Percentiles rank a stretch among this genome's conserved stretches.
Conservation (phyloP, 192 early-diverging fungal species). For the Coemansia sp. region DNA sequence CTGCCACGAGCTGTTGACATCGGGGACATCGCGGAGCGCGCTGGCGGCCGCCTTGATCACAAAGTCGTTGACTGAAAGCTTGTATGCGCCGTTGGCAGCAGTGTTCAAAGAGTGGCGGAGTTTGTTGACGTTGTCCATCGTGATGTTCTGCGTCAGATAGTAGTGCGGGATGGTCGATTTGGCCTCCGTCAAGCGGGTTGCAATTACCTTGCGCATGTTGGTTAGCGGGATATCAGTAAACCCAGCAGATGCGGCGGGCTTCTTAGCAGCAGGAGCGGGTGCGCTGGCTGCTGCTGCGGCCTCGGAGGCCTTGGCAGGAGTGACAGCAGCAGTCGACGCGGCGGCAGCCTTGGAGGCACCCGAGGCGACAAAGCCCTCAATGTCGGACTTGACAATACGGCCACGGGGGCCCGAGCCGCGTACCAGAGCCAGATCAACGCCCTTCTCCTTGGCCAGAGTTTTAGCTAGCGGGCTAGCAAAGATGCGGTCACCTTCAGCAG, state of each 20-base stretch:
- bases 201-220: slow-evolving; percentile 84
- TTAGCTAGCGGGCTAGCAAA: slow-evolving; percentile 86
- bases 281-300: slow-evolving; percentile 8
- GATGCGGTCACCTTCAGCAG: slow-evolving; percentile 60
- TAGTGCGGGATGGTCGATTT: slow-evolving; percentile 78
- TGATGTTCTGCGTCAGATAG: slow-evolving; percentile 79
- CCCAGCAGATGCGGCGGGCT: slow-evolving; percentile 53
- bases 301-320: slow-evolving; percentile 14
- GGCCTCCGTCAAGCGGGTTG: slow-evolving; percentile 72
- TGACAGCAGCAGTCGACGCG: slow-evolving; percentile 37
- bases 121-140: slow-evolving; percentile 85
- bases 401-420: slow-evolving; percentile 87
- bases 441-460: slow-evolving; percentile 83
- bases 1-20: slow-evolving; percentile 81
- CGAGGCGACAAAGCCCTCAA: slow-evolving; percentile 62
- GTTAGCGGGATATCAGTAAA: slow-evolving; percentile 74
- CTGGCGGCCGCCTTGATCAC: slow-evolving; percentile 93
- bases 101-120: slow-evolving; percentile 90
- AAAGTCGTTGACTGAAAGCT: slow-evolving; percentile 98
- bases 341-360: slow-evolving; percentile 34
- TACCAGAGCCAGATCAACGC: slow-evolving; percentile 73
- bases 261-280: slow-evolving; percentile 24
- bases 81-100: slow-evolving; percentile 83
- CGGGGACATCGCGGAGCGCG: slow-evolving; percentile 88
- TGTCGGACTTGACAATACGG: slow-evolving; percentile 90